Evolutionary conservation across 2,329 filamentous ascomycete species (phyloP), one percentile per base, ranked within the genome.

Genomic region (Scolecobasidium constrictum): DNA sequence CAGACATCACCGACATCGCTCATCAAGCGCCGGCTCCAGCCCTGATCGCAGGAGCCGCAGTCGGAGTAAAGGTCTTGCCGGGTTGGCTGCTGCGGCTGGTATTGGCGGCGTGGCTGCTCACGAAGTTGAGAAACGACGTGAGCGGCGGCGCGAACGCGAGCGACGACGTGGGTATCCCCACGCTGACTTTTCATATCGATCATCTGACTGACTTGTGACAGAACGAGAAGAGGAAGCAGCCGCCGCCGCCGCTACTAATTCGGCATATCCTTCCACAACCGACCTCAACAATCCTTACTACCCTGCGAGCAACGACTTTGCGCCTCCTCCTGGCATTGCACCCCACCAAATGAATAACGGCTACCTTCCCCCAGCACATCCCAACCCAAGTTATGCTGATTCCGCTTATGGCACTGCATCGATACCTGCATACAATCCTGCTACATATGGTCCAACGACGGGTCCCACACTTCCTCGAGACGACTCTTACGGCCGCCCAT

Each of bases 41-140:
- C 16, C 44, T 20, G 36, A 42, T 40, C 51, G 58, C 39, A 53
- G 57, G 43, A 70, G 64, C 48, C 66, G 67, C 45, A 68, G 68
- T 47, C 66, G 68, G 20, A 68, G 64, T 46, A 66, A 67, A 46
- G 68, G 68, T 48, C 63, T 74, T 19, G 73, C 73, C 16, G 69
- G 69, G 46, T 71, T 71, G 19, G 75, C 72, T 19, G 66, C 74
- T 20, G 73, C 73, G 40, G 75, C 75, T 46, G 73, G 71, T 40
- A 73, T 69, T 16, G 72, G 71, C 40, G 75, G 71, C 18, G 60
- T 74, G 48, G 72, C 72, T 35, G 73, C 73, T 13, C 69, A 76
- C 53, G 72, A 78, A 52, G 67, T 72, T 50, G 65, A 69, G 18
- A 73, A 75, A 60, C 62, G 67, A 41, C 68, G 71, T 46, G 72